Evolutionary conservation across 495 filamentous ascomycete species (phyloP).

Genomic region (Mytilinidion resinicola): DNA sequence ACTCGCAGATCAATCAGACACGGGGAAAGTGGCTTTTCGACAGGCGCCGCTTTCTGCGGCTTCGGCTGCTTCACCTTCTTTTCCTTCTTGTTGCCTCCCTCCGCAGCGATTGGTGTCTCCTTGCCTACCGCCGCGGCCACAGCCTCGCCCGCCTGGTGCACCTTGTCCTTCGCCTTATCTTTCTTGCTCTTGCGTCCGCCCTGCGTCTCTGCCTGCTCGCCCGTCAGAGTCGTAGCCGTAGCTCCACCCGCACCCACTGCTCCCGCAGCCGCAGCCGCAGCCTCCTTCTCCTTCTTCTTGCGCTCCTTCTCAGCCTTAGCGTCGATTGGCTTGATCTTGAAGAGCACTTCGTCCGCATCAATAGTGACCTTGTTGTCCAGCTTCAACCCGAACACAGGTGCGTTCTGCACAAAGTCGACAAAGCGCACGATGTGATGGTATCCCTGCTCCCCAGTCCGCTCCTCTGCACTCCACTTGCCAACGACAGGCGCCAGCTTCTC

Average conservation of each 20-base stretch:
- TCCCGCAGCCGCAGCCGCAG: slow-evolving; percentile 23
- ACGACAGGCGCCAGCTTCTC: slow-evolving; percentile 72
- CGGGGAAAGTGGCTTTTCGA: slow-evolving; percentile 67
- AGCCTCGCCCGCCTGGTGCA: slow-evolving; percentile 28
- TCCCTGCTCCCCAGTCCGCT: slow-evolving; percentile 85
- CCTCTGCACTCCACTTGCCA: slow-evolving; percentile 72
- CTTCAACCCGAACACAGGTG: slow-evolving; percentile 64
- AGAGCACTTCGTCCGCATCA: slow-evolving; percentile 71
- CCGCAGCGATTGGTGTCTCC: neutral
- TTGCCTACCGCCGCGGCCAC: slow-evolving; percentile 27
- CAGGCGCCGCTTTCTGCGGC: slow-evolving; percentile 54
- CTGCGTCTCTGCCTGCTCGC: slow-evolving; percentile 11
- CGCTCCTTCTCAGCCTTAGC: slow-evolving; percentile 52
- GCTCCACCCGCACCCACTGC: slow-evolving; percentile 24
- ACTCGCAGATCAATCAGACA: slow-evolving; percentile 88
- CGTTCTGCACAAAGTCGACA: slow-evolving; percentile 92
- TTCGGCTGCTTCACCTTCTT: slow-evolving; percentile 68
- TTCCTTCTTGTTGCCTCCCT: slow-evolving; percentile 72
- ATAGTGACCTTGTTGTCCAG: slow-evolving; percentile 74
- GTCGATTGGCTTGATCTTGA: slow-evolving; percentile 46
- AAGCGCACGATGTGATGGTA: slow-evolving; percentile 87
- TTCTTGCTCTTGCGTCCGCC: slow-evolving; percentile 26
- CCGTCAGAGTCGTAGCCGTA: slow-evolving; percentile 13
- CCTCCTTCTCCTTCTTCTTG: slow-evolving; percentile 42
- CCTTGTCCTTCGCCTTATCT: slow-evolving; percentile 33